phyloP scores from a whole-genome alignment of 345 rosid species.

The Laguncularia racemosa region DNA sequence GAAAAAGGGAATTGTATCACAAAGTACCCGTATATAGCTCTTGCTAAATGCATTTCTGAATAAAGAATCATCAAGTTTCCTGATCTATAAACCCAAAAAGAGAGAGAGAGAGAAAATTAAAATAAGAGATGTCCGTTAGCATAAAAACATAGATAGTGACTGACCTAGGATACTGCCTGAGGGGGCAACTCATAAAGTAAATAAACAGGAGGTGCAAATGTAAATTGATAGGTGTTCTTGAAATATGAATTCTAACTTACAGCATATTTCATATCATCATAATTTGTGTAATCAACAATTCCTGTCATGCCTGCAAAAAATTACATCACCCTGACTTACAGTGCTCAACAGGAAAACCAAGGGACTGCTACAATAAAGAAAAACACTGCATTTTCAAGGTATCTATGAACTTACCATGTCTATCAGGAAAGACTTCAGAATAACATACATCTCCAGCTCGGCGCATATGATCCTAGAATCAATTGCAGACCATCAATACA shows the following conservation, averaged over 20 bases:
- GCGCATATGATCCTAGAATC: constrained; percentile 87
- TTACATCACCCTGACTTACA: background rate
- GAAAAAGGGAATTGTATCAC: too few species aligned
- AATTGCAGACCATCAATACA: background rate
- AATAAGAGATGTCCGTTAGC: background rate
- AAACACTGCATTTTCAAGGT: background rate
- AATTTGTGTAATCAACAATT: constrained; percentile 77
- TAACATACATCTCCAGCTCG: constrained; percentile 96
- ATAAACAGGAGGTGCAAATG: too few species aligned
- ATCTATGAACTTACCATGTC: constrained; percentile 45
- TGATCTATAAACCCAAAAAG: constrained; percentile 33
- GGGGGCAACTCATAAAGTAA: too few species aligned
- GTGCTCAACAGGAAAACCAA: background rate
- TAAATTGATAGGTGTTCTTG: too few species aligned
- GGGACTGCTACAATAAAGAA: background rate
- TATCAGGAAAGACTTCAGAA: constrained; percentile 84
- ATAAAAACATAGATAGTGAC: background rate
- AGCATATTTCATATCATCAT: constrained; percentile 93
- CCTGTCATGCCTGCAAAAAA: constrained; percentile 69
- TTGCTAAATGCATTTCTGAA: constrained; percentile 88
- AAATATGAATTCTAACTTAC: constrained; percentile 37
- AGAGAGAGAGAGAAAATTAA: constrained; percentile 8
- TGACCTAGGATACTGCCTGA: too few species aligned
- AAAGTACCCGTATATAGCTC: constrained; percentile 64
- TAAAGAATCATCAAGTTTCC: constrained; percentile 80